These are phyloP conservation scores for Yamadazyma spencermartinsiae DNA, from an alignment of 1,139 yeast species.

Conservation along the genomic window DNA sequence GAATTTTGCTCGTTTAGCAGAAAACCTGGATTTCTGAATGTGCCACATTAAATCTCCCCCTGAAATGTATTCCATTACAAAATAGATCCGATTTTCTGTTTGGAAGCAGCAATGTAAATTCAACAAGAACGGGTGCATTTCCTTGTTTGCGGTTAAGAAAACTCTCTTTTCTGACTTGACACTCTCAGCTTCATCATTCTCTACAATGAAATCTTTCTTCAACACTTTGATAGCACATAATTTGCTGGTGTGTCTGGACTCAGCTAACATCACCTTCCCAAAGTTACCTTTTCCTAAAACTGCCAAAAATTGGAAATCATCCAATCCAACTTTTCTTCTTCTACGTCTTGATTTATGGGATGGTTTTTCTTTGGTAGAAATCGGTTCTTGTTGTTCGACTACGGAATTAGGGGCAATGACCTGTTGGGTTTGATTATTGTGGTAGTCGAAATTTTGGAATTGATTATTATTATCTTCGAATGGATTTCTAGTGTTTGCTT, in stretches of 20 bases:
- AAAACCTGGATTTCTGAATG: constrained; percentile 87
- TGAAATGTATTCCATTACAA: constrained; percentile 96
- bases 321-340: constrained; percentile 81
- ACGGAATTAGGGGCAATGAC: constrained; percentile 10
- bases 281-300: constrained; percentile 97
- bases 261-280: constrained; percentile 97
- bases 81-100: constrained; percentile 93
- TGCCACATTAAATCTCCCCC: constrained; percentile 99
- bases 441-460: constrained; percentile 35
- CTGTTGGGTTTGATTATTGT: constrained; percentile 20
- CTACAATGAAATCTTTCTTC: constrained; percentile 92
- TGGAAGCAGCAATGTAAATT: constrained; percentile 95
- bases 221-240: constrained; percentile 93
- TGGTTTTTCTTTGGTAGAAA: constrained; percentile 10
- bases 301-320: constrained; percentile 90
- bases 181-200: constrained; percentile 94
- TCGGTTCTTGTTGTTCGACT: constrained; percentile 7
- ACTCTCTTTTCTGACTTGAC: constrained; percentile 93
- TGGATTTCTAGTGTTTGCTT: constrained; percentile 11
- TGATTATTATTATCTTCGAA: constrained; percentile 17
- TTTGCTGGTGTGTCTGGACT: constrained; percentile 74
- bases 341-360: constrained; percentile 35
- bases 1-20: constrained; percentile 89
- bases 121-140: constrained; percentile 88
- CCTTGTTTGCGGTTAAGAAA: constrained; percentile 84